These are phyloP conservation scores for Paramecium biaurelia DNA, from an alignment of 73 alveolate genomes.

Conservation along the genomic window DNA sequence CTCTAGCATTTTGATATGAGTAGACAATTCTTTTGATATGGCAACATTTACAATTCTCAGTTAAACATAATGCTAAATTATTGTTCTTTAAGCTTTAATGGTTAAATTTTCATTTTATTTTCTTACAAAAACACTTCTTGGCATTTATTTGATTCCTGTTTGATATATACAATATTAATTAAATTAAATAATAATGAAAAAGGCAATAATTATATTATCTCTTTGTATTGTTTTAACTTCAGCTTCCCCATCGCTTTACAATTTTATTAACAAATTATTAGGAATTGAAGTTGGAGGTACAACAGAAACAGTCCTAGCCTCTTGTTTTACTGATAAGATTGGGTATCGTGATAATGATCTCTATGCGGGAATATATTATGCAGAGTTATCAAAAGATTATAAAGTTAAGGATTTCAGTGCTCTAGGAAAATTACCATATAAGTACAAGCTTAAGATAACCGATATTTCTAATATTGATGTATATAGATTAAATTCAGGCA, in stretches of 20 bases:
- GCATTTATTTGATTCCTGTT: no score
- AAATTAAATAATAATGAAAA: conserved; percentile 27
- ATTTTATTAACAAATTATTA: conserved; percentile 6
- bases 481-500: neutral
- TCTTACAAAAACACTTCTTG: no score
- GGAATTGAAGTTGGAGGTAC: neutral
- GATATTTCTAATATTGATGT: neutral
- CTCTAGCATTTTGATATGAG: no score
- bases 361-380: conserved; percentile 71
- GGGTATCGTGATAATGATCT: conserved; percentile 69
- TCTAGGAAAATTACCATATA: conserved; percentile 69
- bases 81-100: no score
- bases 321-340: conserved; percentile 59
- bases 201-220: neutral
- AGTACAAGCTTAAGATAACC: conserved; percentile 67
- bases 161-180: neutral
- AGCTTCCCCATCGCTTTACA: neutral
- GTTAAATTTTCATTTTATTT: no score
- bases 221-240: neutral
- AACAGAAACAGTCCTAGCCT: conserved; percentile 63
- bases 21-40: no score
- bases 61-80: no score
- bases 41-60: no score
- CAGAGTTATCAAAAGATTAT: conserved; percentile 68
- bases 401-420: conserved; percentile 67